phyloP scores from a whole-genome alignment of 257 asterid species.

The Ophiorrhiza pumila region DNA sequence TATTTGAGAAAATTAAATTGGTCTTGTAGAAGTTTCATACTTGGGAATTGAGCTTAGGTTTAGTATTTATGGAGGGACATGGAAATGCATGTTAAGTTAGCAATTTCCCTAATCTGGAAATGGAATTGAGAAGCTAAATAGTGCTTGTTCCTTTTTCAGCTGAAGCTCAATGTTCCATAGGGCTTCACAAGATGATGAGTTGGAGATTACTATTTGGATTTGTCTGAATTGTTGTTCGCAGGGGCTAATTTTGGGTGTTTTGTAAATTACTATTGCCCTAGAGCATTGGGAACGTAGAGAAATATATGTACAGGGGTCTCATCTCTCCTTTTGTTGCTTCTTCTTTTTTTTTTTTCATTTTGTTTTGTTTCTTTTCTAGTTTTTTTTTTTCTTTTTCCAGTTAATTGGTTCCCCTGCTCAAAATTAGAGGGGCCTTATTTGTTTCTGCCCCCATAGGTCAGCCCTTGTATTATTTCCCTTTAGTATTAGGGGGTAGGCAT shows the following conservation, averaged over 20 bases:
- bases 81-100: neutral
- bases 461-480: conserved; percentile 26
- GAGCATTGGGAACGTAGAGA: conserved; percentile 46
- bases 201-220: conserved; percentile 26
- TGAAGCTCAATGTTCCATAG: conserved; percentile 35
- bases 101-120: neutral
- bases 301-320: conserved; percentile 68
- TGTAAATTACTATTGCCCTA: conserved; percentile 48
- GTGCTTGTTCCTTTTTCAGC: conserved; percentile 22
- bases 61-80: neutral
- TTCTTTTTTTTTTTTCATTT: conserved; percentile 9
- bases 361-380: conserved; percentile 14
- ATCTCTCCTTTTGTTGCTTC: conserved; percentile 31
- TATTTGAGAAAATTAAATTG: neutral
- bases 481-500: conserved; percentile 40
- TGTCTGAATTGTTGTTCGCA: conserved; percentile 26
- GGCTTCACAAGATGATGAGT: conserved; percentile 29
- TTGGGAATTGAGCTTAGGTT: neutral
- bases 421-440: conserved; percentile 42
- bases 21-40: neutral
- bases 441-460: conserved; percentile 31
- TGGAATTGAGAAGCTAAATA: neutral
- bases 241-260: conserved; percentile 39
- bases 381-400: conserved; percentile 7
- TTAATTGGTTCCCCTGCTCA: conserved; percentile 27